Evolutionary conservation across 1,139 yeast species (phyloP), one percentile per base, ranked within the genome.

Genomic region (Suhomyces guaymorum): DNA sequence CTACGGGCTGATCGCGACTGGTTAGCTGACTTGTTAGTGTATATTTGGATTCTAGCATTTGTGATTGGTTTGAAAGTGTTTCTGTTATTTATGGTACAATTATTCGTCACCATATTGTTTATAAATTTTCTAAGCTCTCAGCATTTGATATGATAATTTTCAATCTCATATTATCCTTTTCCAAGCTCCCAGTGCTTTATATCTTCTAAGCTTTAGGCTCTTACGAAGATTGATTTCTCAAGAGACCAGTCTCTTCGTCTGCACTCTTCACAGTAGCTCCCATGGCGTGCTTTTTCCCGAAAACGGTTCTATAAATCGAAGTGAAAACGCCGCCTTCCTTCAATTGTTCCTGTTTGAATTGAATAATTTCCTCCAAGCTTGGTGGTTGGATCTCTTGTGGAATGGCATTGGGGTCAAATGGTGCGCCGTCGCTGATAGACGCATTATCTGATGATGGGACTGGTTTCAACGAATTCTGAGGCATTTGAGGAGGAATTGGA

Each of bases 311-410:
- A n/a, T 18, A 12, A 7, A 28, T 15, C 8, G 24, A 20, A 4
- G 26, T 21, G 26, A 32, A 24, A 8, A 24, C n/a, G 11, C 19
- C 19, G 15, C 39, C 31, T 10, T 24, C 27, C n/a, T 37, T 33
- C 25, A 28, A 26, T 25, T 43, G 41, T 3, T 37, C 30, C 12
- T 56, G 35, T 43, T 67, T 67, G 45, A 45, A 63, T 35, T 53
- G 47, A 33, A 54, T 47, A 17, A 67, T 56, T 25, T 54, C 60
- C 9, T 65, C 65, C 28, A 59, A 57, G 2, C 56, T 31, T 3
- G 73, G 73, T 12, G 73, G 73, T 38, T 67, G 67, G 32, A 66
- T 64, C 37, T 66, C 73, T 37, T 50, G 58, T 3, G 68, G 67
- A 7, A 36, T 54, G 44, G 17, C 55, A 28, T 32, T 49, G 48